A percentile compares a stretch with the other conserved stretches of the same genome.
Conservation (phyloP, 164 flowering plant species). For the Cinnamomum chago region DNA sequence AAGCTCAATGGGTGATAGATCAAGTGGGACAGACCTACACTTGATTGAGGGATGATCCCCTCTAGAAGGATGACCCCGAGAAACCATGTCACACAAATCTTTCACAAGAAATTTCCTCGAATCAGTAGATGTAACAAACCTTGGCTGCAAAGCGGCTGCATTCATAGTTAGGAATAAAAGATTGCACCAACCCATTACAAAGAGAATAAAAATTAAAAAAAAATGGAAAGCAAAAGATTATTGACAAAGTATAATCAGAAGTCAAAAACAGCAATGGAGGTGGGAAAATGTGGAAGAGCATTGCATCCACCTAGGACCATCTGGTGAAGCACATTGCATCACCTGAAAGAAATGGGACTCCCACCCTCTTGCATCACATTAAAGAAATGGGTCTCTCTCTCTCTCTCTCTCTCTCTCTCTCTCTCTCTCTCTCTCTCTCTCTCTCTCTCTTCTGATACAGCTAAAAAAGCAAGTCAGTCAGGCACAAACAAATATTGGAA, state of each 20-base stretch:
- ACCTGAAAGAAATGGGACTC: background rate
- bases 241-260: background rate
- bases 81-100: slow-evolving; percentile 1
- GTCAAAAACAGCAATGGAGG: background rate
- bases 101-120: background rate
- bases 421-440: no score
- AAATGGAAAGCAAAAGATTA: background rate
- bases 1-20: slow-evolving; percentile 5
- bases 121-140: slow-evolving; percentile 1
- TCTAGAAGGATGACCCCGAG: background rate
- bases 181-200: background rate
- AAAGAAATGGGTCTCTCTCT: background rate
- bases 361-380: background rate
- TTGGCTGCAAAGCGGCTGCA: background rate
- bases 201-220: no score
- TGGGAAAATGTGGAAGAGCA: background rate
- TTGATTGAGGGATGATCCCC: slow-evolving; percentile 7
- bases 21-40: background rate
- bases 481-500: no score
- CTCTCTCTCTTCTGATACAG: background rate
- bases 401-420: background rate
- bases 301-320: no score
- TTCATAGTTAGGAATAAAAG: background rate
- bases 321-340: no score
- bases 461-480: no score